Base-by-base conservation (phyloP, 306 rosid species). In the Aeschynomene evenia region DNA sequence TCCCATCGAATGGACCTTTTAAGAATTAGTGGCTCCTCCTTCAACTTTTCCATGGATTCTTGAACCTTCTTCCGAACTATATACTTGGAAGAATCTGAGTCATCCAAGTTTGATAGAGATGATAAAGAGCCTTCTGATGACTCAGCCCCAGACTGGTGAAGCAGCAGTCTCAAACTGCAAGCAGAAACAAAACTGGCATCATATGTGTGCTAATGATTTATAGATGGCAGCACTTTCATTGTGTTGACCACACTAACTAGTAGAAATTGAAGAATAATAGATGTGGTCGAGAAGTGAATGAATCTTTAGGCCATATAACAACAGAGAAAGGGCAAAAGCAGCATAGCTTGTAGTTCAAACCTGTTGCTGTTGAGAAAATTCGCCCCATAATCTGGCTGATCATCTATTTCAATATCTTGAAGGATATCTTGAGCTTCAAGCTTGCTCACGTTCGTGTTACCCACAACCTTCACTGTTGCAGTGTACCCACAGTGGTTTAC, bases 351-450 rank as follows among this genome's bases (percentile, higher is more conserved):
- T 57, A 7, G 66, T 83, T 72, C 83, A 68, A 70, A 93, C 98
- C 98, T 94, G 81, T 90, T 94, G 57, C 84, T 51, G 68, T 88
- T 94, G 50, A 94, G 96, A 74, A 92, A 80, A 81, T 94, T 90
- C 11, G 89, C 98, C 8, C 97, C 98, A 77, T 96, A 97, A 50
- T 88, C 89, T 56, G 77, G 92, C 67, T 81, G 98, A 76, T 90
- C 97, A 45, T 87, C 96, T 56, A 90, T 80, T 54, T 88, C 79
- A 46, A 88, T 78, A 58, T 88, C 89, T 73, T 77, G 85, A 58
- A 71, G 77, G 40, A 88, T 78, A 58, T 88, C 89, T 73, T 77
- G 85, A 58, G 73, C 75, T 83, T 83, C 86, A 65, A 26, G 72
- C 75, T 75, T 85, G 66, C 78, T 86, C 71, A 45, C 48, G 75